Base-by-base conservation (phyloP, 176 grass and related monocot species). In the Bromus sterilis region DNA sequence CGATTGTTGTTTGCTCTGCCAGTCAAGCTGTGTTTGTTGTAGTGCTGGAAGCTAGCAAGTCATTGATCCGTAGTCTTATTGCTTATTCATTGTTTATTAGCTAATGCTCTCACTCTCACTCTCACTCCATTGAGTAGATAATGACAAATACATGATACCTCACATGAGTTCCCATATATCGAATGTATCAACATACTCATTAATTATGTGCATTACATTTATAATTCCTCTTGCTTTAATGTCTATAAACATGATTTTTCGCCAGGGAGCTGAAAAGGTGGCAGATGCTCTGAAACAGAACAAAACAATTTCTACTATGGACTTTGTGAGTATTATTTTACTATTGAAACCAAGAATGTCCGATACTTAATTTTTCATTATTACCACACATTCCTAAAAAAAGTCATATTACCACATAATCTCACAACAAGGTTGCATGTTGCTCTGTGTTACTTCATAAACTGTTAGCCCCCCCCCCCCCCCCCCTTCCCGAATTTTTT, bases 211-310 rank as follows among this genome's bases (percentile, higher is more conserved):
- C 41, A 74, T 41, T 60, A 58, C 2, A 58, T 78, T 35, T 89
- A 25, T 64, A 53, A 21, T 84, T 71, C 20, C 26, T 13, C 82
- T 48, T 9, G 32, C 61, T 84, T 66, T 79, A 46, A 74, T 53
- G 67, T 82, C 69, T 42, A 41, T 85, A 77, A 21, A 86, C 26
- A 84, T 82, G 51, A 58, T 80, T 73, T 48, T 82, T 91, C 26
- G 31, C 78, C 87, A 99, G 96, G 96, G 96, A 85, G 91, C 89
- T 74, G 92, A 89, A 85, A 93, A 89, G 75, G 74, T 99, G 88
- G 96, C 93, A 30, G 93, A 99, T 86, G 93, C 92, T 89, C 73
- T 99, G 78, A 93, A 88, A 70, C 84, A 91, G 89, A 99, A 99
- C 81, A 83, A 78, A 78, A 95, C 96, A 69, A 91, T 99, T 82